Conservation (phyloP, 805 yeast genomes). For the Lachancea dasiensis region DNA sequence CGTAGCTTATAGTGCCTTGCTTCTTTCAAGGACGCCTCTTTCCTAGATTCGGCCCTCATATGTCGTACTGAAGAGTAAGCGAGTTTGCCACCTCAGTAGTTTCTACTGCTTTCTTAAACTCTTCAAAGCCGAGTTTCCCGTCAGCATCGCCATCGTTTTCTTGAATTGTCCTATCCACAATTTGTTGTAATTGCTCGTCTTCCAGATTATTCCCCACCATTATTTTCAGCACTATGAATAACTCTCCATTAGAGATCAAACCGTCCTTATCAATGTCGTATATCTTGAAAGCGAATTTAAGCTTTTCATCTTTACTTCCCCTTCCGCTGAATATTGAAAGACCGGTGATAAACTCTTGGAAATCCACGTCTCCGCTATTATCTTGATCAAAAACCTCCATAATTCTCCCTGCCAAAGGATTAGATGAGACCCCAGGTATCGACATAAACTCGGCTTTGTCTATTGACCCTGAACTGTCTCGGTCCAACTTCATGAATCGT, state of each 20-base stretch:
- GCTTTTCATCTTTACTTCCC: conserved; percentile 73
- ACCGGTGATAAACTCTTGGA: conserved; percentile 87
- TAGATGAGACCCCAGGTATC: conserved; percentile 86
- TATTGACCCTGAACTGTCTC: conserved; percentile 86
- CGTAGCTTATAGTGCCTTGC: neutral
- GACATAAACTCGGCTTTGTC: conserved; percentile 86
- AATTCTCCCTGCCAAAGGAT: conserved; percentile 83
- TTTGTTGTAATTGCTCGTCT: conserved; percentile 85
- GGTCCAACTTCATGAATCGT: conserved; percentile 91
- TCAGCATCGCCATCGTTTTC: conserved; percentile 89
- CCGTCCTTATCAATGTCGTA: conserved; percentile 97
- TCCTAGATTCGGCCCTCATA: conserved; percentile 13
- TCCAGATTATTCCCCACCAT: conserved; percentile 93
- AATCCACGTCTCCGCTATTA: conserved; percentile 88
- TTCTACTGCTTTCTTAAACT: conserved; percentile 64
- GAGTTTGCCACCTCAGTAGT: conserved; percentile 53
- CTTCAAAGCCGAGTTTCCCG: conserved; percentile 78
- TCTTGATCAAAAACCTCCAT: conserved; percentile 94
- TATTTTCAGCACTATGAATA: conserved; percentile 84
- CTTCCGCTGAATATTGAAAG: conserved; percentile 83
- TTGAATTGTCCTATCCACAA: conserved; percentile 94
- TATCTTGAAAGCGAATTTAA: conserved; percentile 83
- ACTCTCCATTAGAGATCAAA: conserved; percentile 88
- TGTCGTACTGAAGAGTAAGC: conserved; percentile 44
- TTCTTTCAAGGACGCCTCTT: neutral